Conservation (phyloP, 345 rosid species). For the Laguncularia racemosa region DNA sequence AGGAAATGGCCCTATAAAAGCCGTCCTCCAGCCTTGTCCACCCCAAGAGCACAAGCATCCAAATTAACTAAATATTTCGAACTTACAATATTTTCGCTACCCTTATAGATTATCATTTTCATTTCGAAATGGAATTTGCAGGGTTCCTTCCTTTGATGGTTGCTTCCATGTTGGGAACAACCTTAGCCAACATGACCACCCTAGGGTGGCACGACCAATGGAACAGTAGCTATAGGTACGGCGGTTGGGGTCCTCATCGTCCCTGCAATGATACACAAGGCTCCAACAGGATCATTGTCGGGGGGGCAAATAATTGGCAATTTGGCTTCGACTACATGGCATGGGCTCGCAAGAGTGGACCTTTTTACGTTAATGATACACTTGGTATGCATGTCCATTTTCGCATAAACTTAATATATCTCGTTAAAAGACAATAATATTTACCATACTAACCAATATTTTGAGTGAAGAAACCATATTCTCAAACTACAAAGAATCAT, state of each 20-base stretch:
- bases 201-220: not conserved
- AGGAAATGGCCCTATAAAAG: too few relatives aligned
- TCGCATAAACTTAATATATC: not conserved
- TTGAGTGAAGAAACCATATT: too few relatives aligned
- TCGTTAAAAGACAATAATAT: too few relatives aligned
- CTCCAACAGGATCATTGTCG: conserved; percentile 44
- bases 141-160: not conserved
- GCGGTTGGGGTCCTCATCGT: not conserved
- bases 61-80: too few relatives aligned
- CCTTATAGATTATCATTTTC: not conserved
- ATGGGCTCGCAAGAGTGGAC: conserved; percentile 55
- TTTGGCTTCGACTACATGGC: conserved; percentile 50
- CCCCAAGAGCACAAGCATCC: too few relatives aligned
- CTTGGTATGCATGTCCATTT: conserved; percentile 31
- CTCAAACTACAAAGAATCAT: too few relatives aligned
- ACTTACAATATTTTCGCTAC: too few relatives aligned
- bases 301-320: conserved; percentile 58
- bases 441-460: too few relatives aligned
- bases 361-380: conserved; percentile 52
- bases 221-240: not conserved
- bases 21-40: too few relatives aligned
- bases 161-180: not conserved
- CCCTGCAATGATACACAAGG: not conserved
- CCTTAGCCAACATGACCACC: conserved; percentile 8
- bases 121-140: not conserved